Evolutionary conservation across 2,329 filamentous ascomycete species (phyloP), one percentile per base, ranked within the genome.

Genomic region (Allantophomopsis cytisporea): DNA sequence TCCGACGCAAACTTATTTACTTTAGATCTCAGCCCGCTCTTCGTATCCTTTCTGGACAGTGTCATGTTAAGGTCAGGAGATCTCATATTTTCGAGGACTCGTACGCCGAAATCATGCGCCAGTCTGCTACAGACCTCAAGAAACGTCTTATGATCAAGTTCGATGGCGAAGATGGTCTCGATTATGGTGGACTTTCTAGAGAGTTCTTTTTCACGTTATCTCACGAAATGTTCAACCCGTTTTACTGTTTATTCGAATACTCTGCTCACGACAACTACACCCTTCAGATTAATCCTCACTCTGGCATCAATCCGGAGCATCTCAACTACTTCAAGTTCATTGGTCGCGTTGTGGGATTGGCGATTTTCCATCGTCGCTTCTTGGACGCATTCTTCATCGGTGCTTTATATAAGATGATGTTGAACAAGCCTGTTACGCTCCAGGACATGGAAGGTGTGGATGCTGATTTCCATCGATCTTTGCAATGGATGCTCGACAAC

Each of bases 301-400:
- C 91, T 15, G 91, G 91, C 47, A 96, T 98, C 64, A 98, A 98
- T 62, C 91, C 91, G 1, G 91, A 98, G 64, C 91, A 98, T 75
- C 69, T 98, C 54, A 96, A 95, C 60, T 98, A 96, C 66, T 98
- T 98, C 77, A 96, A 94, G 63, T 98, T 98, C 58, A 98, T 98
- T 54, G 91, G 91, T 37, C 85, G 91, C 43, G 91, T 98, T 20
- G 91, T 98, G 43, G 91, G 91, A 44, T 63, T 98, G 50, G 89
- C 91, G 44, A 98, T 98, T 55, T 98, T 98, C 78, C 91, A 98
- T 62, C 76, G 91, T 42, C 80, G 91, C 38, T 98, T 98, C 72
- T 66, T 98, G 47, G 91, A 98, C 59, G 93, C 91, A 28, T 98
- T 98, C 70, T 98, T 98, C 62, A 96, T 98, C 56, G 91, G 91